These are phyloP conservation scores for Aspergillus proliferans DNA, from an alignment of 2,329 filamentous ascomycete genomes.

Conservation along the genomic window DNA sequence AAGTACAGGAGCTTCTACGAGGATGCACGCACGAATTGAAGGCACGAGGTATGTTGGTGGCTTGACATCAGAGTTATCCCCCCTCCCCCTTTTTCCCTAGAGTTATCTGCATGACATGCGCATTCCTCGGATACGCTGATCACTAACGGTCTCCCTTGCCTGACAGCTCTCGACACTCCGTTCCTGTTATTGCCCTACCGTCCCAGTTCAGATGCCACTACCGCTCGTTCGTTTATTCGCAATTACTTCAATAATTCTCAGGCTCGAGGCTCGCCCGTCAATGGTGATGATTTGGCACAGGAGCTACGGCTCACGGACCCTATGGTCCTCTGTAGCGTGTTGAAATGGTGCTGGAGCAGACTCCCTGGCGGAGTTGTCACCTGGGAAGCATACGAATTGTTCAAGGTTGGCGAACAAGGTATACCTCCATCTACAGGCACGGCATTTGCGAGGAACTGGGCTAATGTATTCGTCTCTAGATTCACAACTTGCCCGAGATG, in stretches of 20 bases:
- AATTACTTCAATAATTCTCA: constrained; percentile 75
- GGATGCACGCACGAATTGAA: constrained; percentile 89
- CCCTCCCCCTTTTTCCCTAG: constrained; percentile 12
- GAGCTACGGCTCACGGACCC: constrained; percentile 90
- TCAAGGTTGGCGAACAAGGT: constrained; percentile 92
- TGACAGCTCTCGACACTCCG: constrained; percentile 73
- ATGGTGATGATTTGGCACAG: constrained; percentile 67
- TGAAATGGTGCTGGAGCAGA: constrained; percentile 98
- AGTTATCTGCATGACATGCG: constrained; percentile 13
- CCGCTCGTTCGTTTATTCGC: constrained; percentile 83
- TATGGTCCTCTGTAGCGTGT: constrained; percentile 86
- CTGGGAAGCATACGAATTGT: constrained; percentile 95
- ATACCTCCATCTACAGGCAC: constrained; percentile 14
- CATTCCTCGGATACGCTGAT: constrained; percentile 28
- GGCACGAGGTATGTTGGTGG: constrained; percentile 66
- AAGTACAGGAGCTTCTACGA: constrained; percentile 80
- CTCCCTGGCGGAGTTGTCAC: constrained; percentile 85
- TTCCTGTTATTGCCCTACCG: constrained; percentile 93
- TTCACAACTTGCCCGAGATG: constrained; percentile 82
- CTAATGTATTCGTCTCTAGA: constrained; percentile 50
- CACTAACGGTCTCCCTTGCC: constrained; percentile 14
- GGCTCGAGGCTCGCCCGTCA: constrained; percentile 52
- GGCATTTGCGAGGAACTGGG: too few species aligned
- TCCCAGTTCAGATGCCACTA: constrained; percentile 84
- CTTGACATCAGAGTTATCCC: background rate